Evolutionary conservation across 2,329 filamentous ascomycete species (phyloP), one percentile per base, ranked within the genome.

Genomic region (Bimuria novae-zelandiae): DNA sequence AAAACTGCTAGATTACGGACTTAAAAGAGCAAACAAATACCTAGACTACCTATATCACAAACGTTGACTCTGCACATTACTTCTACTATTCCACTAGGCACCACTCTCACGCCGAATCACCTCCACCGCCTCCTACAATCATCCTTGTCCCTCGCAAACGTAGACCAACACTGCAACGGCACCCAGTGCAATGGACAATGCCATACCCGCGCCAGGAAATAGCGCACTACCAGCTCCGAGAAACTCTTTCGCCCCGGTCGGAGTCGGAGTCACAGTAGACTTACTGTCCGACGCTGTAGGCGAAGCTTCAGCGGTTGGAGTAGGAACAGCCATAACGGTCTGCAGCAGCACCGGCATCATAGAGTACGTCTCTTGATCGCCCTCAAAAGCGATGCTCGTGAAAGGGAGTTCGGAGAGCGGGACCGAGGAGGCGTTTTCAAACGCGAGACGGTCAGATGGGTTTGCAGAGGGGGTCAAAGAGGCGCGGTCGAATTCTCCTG

Each of bases 321-420:
- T 61, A 8, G 61, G 55, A n/a, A 67, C 39, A 7, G 65, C 58
- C 37, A 57, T 62, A 46, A 63, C 49, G 6, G 65, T 68, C 46
- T 65, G 55, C 1, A 67, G 60, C 36, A 68, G 41, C 44, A 54
- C 56, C 1, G 64, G 64, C 2, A 64, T 68, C 1, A 62, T 66
- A 1, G 65, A 51, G 46, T 61, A 68, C 1, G 57, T 57, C 59
- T 64, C 64, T 6, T 58, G 23, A 37, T 68, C 64, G 0, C 49
- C 53, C 8, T 22, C 54, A n/a, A 68, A 66, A n/a, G 59, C 50
- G 2, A 68, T 52, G n/a, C 54, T 64, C 1, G 59, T 40, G 23
- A 68, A 60, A 8, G 65, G 62, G 1, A 64, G 50, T 2, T 30
- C 25, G 1, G 58, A 56, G 7, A 30, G n/a, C 7, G 40, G 25